Percentiles rank a stretch among this genome's conserved stretches.
These are phyloP conservation scores for Suhomyces sp. DNA, from an alignment of 805 yeast genomes.

Conservation along the genomic window DNA sequence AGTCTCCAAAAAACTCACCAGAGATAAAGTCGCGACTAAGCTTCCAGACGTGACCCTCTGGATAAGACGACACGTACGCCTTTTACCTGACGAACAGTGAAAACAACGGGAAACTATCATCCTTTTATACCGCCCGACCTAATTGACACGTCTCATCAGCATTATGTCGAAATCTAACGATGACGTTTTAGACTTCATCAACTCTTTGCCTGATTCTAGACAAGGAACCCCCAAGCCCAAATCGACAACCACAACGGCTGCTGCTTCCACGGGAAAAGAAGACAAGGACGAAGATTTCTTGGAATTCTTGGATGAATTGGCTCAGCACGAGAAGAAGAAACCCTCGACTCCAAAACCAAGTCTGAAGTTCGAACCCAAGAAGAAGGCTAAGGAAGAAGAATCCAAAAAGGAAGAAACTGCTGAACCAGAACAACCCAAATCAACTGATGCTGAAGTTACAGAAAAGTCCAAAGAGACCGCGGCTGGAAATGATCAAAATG, in stretches of 20 bases:
- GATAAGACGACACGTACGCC: too few species aligned
- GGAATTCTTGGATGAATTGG: constrained; percentile 67
- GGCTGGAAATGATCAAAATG: constrained; percentile 4
- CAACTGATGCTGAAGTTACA: constrained; percentile 7
- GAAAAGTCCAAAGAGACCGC: background rate
- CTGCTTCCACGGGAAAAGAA: constrained; percentile 15
- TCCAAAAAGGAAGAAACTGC: constrained; percentile 4
- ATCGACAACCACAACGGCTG: constrained; percentile 27
- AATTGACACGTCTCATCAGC: too few species aligned
- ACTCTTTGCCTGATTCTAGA: constrained; percentile 68
- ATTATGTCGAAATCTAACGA: constrained; percentile 48
- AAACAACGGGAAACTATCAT: too few species aligned
- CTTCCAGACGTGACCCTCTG: too few species aligned
- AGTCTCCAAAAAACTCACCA: too few species aligned
- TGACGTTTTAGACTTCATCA: constrained; percentile 77
- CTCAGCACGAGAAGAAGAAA: constrained; percentile 54
- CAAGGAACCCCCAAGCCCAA: constrained; percentile 31
- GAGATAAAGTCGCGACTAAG: too few species aligned
- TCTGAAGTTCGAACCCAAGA: constrained; percentile 37
- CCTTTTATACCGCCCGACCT: too few species aligned
- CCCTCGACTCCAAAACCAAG: constrained; percentile 16
- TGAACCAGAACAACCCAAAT: background rate
- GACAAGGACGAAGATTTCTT: constrained; percentile 53
- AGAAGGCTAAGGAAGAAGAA: constrained; percentile 8
- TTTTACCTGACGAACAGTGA: too few species aligned